A percentile compares a stretch with the other conserved stretches of the same genome.
These are phyloP conservation scores for Vitis cinerea DNA, from an alignment of 164 flowering plant species.

Conservation along the genomic window DNA sequence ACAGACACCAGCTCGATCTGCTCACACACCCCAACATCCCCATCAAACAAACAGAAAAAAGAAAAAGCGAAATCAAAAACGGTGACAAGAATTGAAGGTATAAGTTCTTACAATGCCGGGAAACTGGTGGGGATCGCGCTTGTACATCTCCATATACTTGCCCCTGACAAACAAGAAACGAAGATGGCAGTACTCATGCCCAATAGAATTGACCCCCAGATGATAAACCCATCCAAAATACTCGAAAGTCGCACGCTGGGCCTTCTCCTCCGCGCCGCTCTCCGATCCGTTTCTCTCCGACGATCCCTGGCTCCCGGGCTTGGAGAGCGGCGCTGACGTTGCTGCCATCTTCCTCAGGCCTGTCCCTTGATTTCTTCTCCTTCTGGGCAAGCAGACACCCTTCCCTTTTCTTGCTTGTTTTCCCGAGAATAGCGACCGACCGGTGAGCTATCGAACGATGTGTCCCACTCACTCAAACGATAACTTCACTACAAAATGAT, in stretches of 20 bases:
- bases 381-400: not conserved
- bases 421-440: no score
- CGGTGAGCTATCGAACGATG: no score
- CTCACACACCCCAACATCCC: no score
- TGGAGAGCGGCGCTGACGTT: not conserved
- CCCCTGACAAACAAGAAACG: slow-evolving; percentile 68
- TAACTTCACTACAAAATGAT: no score
- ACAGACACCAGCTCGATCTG: not conserved
- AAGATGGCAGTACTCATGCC: slow-evolving; percentile 82
- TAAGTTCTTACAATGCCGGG: slow-evolving; percentile 65
- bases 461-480: no score
- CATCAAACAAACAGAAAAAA: not conserved
- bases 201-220: slow-evolving; percentile 71
- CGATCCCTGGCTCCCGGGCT: not conserved
- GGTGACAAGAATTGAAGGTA: not conserved
- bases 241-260: slow-evolving; percentile 33
- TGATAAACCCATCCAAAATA: slow-evolving; percentile 90
- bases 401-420: no score
- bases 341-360: not conserved
- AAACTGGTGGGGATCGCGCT: slow-evolving; percentile 74
- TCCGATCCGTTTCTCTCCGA: slow-evolving; percentile 8
- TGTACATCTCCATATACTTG: slow-evolving; percentile 74
- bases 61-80: not conserved
- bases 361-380: slow-evolving; percentile 1
- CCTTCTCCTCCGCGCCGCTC: slow-evolving; percentile 9